Evolutionary conservation across 495 filamentous ascomycete genomes (phyloP).

Genomic region (Chaetomidium leptoderma): DNA sequence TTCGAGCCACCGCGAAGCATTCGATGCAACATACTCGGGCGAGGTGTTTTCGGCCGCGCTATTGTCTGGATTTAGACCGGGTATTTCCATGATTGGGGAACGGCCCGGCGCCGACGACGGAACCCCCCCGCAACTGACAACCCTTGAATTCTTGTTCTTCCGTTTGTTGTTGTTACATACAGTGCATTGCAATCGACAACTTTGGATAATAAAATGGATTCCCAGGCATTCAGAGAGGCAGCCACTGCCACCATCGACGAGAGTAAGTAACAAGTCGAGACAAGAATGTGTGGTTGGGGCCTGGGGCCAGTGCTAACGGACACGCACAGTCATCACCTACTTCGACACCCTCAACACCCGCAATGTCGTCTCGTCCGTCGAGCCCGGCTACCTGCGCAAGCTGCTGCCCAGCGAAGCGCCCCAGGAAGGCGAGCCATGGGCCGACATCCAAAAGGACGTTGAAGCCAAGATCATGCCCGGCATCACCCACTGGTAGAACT

Average conservation of each 20-base stretch:
- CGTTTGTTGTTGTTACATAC: background rate
- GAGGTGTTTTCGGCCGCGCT: too few species aligned
- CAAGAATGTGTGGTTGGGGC: too few species aligned
- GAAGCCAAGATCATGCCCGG: conserved; percentile 88
- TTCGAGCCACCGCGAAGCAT: too few species aligned
- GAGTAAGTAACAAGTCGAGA: too few species aligned
- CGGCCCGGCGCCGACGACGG: too few species aligned
- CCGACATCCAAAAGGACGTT: conserved; percentile 77
- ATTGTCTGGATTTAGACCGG: background rate
- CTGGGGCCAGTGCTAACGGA: conserved; percentile 11
- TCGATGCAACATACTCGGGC: too few species aligned
- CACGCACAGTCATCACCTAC: conserved; percentile 66
- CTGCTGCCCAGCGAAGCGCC: conserved; percentile 74
- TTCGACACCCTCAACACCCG: conserved; percentile 69
- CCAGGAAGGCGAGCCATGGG: conserved; percentile 69
- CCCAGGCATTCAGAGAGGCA: conserved; percentile 73
- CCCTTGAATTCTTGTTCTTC: background rate
- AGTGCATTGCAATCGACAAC: background rate
- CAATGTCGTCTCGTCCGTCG: conserved; percentile 69
- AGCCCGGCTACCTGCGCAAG: conserved; percentile 81
- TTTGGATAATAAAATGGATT: conserved; percentile 59
- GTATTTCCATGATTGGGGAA: too few species aligned
- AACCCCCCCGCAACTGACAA: background rate
- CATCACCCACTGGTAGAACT: conserved; percentile 78
- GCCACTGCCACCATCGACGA: conserved; percentile 81